These are phyloP conservation scores for Rosa multiflora DNA, from an alignment of 306 rosid species.

Conservation along the genomic window DNA sequence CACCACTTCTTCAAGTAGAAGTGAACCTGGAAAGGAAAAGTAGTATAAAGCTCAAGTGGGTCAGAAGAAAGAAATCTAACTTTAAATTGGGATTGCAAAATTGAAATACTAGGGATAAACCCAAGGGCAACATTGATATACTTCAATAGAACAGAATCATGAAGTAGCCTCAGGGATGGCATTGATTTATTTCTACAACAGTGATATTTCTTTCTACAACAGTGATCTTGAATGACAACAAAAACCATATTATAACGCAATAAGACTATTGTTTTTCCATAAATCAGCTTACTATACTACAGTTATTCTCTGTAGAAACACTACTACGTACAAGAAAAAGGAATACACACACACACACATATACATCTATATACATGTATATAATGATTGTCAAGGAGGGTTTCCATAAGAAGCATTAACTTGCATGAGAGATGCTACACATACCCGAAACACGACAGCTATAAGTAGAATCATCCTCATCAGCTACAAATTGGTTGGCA, in stretches of 20 bases:
- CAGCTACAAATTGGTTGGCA: slow-evolving; percentile 82
- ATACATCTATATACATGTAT: not conserved
- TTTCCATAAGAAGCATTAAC: not conserved
- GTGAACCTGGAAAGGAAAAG: slow-evolving; percentile 49
- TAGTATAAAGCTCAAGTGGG: not conserved
- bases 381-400: not conserved
- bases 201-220: not conserved
- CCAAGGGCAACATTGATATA: not conserved
- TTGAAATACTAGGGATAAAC: not conserved
- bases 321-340: not conserved
- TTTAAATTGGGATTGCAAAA: not conserved
- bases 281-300: not conserved
- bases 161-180: not conserved
- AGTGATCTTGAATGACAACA: not conserved
- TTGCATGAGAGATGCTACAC: slow-evolving; percentile 27
- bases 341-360: not conserved
- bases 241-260: too few species aligned
- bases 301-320: not conserved
- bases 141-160: not conserved
- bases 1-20: slow-evolving; percentile 79
- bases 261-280: not conserved
- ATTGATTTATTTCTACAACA: not conserved
- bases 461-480: slow-evolving; percentile 82
- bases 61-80: slow-evolving; percentile 6
- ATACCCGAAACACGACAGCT: slow-evolving; percentile 89